Conservation (phyloP, 2,329 filamentous ascomycete species). For the Alternaria sp. region DNA sequence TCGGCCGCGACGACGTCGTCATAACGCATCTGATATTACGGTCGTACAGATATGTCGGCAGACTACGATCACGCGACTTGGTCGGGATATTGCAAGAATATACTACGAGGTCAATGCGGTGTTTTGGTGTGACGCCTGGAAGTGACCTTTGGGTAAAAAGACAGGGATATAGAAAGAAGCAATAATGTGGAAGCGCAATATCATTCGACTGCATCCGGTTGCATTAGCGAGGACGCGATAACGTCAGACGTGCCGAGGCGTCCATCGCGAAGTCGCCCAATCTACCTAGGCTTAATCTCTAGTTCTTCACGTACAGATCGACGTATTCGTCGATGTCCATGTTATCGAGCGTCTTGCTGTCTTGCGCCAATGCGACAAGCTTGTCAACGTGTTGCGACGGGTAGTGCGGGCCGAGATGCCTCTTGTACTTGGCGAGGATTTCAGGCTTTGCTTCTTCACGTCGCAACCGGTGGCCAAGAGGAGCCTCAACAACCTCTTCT, state of each 20-base stretch:
- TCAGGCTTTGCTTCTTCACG: constrained; percentile 98
- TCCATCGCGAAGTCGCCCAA: constrained; percentile 22
- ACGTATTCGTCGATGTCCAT: constrained; percentile 93
- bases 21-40: constrained; percentile 13
- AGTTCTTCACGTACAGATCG: constrained; percentile 76
- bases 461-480: constrained; percentile 87
- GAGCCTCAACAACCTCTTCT: constrained; percentile 92
- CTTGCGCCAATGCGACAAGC: constrained; percentile 80
- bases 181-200: constrained; percentile 13
- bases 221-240: constrained; percentile 25
- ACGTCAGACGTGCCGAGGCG: constrained; percentile 17
- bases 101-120: constrained; percentile 18
- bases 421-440: constrained; percentile 94
- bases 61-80: constrained; percentile 16
- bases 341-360: constrained; percentile 76
- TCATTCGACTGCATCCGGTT: constrained; percentile 13
- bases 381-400: constrained; percentile 78
- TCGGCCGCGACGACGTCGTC: constrained; percentile 8
- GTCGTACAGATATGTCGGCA: constrained; percentile 16
- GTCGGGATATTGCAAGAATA: constrained; percentile 18
- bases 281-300: constrained; percentile 33
- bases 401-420: constrained; percentile 87
- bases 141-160: constrained; percentile 10
- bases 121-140: constrained; percentile 10
- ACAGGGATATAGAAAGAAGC: constrained; percentile 21